A percentile compares a stretch with the other conserved stretches of the same genome.
Evolutionary conservation across 2,329 filamentous ascomycete genomes (phyloP).

Genomic region (Trichoderma afroharzianum): DNA sequence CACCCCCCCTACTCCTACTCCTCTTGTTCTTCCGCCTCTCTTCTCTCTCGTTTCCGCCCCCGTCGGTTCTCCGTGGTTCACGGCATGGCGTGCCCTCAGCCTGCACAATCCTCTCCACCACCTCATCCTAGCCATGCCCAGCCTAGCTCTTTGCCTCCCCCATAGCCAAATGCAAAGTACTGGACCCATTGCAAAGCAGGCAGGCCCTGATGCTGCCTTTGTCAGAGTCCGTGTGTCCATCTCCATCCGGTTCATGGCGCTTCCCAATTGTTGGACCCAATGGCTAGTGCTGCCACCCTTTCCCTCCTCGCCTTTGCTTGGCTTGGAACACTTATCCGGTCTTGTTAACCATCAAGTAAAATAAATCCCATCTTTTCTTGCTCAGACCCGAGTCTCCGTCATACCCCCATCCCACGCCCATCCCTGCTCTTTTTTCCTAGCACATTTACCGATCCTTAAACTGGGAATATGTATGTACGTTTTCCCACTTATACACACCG

Average conservation of each 20-base stretch:
- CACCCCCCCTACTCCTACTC: neutral
- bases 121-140: constrained; percentile 9
- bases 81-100: constrained; percentile 25
- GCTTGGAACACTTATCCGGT: constrained; percentile 27
- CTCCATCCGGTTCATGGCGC: constrained; percentile 20
- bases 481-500: constrained; percentile 12
- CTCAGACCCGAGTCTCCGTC: constrained; percentile 14
- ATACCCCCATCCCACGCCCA: constrained; percentile 13
- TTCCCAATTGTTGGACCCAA: constrained; percentile 24
- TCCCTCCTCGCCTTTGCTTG: neutral
- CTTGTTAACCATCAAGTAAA: constrained; percentile 17
- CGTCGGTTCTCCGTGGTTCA: neutral
- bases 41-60: neutral
- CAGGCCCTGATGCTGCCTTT: constrained; percentile 5
- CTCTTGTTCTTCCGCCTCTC: neutral
- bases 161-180: neutral
- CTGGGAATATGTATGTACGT: neutral
- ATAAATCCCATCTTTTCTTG: neutral
- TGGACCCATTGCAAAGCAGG: neutral
- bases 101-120: constrained; percentile 16
- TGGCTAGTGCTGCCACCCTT: constrained; percentile 31
- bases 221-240: constrained; percentile 6
- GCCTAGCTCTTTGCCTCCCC: constrained; percentile 15
- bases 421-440: neutral
- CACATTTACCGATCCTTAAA: neutral